These are phyloP conservation scores for Gossypium rotundifolium DNA, from an alignment of 345 rosid genomes.

Conservation along the genomic window DNA sequence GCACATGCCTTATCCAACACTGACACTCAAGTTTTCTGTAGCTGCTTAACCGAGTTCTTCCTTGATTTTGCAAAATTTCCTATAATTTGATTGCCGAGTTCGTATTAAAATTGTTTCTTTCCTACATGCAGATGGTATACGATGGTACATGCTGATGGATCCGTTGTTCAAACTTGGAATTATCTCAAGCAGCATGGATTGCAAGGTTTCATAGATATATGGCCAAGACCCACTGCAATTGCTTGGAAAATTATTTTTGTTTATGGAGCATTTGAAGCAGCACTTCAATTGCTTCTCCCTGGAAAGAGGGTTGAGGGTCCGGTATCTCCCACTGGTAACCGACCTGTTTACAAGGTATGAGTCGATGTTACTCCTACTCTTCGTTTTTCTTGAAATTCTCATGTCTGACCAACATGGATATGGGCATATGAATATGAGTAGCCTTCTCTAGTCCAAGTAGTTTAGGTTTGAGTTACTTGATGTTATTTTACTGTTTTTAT, in stretches of 20 bases:
- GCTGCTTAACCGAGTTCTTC: neutral
- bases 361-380: neutral
- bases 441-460: neutral
- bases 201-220: conserved; percentile 61
- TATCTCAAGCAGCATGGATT: conserved; percentile 57
- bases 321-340: conserved; percentile 75
- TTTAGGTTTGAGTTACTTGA: neutral
- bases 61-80: neutral
- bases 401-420: neutral
- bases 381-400: neutral
- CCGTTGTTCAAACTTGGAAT: conserved; percentile 46
- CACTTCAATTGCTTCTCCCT: conserved; percentile 84
- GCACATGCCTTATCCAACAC: neutral
- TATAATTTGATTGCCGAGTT: neutral
- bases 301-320: conserved; percentile 93
- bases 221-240: conserved; percentile 71
- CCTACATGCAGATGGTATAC: conserved; percentile 76
- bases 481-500: neutral
- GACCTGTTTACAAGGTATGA: conserved; percentile 82
- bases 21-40: neutral
- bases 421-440: neutral
- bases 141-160: conserved; percentile 91
- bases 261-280: conserved; percentile 86
- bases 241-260: conserved; percentile 74
- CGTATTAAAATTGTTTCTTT: neutral